A percentile compares a stretch with the other conserved stretches of the same genome.
Evolutionary conservation across 306 rosid species (phyloP).

Genomic region (Hippophae gyantsensis): DNA sequence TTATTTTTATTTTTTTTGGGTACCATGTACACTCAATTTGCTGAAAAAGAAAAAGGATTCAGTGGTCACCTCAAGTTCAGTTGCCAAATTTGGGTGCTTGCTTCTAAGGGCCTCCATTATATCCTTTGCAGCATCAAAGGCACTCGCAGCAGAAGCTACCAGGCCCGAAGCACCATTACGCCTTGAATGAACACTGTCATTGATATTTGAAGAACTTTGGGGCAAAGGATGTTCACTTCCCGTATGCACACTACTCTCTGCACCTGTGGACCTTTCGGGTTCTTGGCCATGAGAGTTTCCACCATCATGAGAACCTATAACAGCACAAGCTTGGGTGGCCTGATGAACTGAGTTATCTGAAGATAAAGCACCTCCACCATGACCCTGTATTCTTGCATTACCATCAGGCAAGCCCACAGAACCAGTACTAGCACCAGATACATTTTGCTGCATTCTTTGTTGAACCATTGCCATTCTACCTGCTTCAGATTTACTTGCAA

Average conservation of each 20-base stretch:
- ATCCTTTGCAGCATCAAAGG: constrained; percentile 99
- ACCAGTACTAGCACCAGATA: constrained; percentile 46
- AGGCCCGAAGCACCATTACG: constrained; percentile 85
- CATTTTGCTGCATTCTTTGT: constrained; percentile 83
- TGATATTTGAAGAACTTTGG: constrained; percentile 69
- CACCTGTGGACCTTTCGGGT: constrained; percentile 81
- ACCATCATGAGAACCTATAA: constrained; percentile 82
- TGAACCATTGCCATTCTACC: constrained; percentile 87
- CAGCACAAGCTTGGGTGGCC: constrained; percentile 63
- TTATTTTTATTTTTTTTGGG: background rate
- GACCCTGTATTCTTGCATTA: constrained; percentile 70
- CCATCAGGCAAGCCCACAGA: constrained; percentile 75
- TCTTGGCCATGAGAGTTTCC: constrained; percentile 88
- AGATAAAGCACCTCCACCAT: constrained; percentile 45
- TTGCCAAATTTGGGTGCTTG: constrained; percentile 92
- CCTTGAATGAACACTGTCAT: constrained; percentile 75
- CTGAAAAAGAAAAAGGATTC: background rate
- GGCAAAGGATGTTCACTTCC: constrained; percentile 75
- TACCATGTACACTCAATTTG: background rate
- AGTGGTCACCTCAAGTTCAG: constrained; percentile 84
- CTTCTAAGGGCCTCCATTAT: constrained; percentile 99
- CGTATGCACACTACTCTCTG: constrained; percentile 58
- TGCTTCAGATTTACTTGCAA: constrained; percentile 89
- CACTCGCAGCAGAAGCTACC: constrained; percentile 92
- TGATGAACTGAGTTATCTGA: constrained; percentile 76